Evolutionary conservation across 805 yeast genomes (phyloP), one percentile per base, ranked within the genome.

Genomic region (Candida ovalis): DNA sequence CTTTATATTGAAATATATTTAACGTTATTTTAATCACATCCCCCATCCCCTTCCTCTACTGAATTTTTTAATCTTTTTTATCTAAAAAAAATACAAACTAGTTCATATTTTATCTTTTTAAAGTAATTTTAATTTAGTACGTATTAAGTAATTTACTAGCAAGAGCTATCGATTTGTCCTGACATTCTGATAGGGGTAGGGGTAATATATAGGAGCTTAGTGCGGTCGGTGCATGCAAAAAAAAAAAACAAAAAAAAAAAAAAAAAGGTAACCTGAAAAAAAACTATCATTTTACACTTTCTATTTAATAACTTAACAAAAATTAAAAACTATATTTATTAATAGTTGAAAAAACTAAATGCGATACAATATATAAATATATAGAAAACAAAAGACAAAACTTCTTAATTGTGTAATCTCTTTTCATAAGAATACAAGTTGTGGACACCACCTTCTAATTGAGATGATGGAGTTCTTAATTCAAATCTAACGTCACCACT

Each of bases 381-480:
- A 17, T 13, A 19, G 6, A 15, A 3, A 28, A 28, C 8, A 3
- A 17, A 35, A 5, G n/a, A 30, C 12, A 19, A 4, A 35, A 13
- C 17, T 13, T n/a, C 10, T 27, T 44, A 89, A 68, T 88, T 89
- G 80, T 90, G 96, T 68, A 94, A 78, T 74, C 96, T 89, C 82
- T 94, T 94, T 76, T 94, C 99, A 70, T 88, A 94, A 50, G 97
- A 91, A 79, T 89, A 89, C 73, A 94, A 81, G 67, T 96, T 91
- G 74, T 89, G 87, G 54, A 94, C 92, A 72, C 98, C 98, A 78
- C 99, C 99, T 77, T 94, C 99, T 58, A 90, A 78, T 80, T 94
- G 99, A 56, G 99, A 97, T 65, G 97, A 88, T 44, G 98, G 96
- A 59, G 98, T 91, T 82, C 99, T 89, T 73, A 86, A 84, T 77